These are phyloP conservation scores for Penicillium herquei DNA, from an alignment of 495 filamentous ascomycete genomes.

Conservation along the genomic window DNA sequence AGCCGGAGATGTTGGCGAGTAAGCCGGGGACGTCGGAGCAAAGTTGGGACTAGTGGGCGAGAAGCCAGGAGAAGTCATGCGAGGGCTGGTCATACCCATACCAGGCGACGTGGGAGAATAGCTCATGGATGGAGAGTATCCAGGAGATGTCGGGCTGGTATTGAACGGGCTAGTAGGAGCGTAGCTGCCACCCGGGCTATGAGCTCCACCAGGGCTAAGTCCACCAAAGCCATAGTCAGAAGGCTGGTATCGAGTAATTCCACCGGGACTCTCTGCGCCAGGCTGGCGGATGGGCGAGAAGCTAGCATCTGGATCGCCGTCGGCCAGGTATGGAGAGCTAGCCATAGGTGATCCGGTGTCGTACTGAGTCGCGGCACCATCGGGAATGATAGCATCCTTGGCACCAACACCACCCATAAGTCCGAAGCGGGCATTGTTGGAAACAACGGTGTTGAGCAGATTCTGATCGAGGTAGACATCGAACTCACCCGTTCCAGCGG, in stretches of 20 bases:
- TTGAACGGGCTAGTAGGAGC: constrained; percentile 76
- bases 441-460: constrained; percentile 92
- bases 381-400: constrained; percentile 65
- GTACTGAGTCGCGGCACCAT: constrained; percentile 92
- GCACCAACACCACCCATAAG: constrained; percentile 72
- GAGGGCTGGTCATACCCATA: constrained; percentile 57
- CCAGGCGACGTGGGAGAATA: constrained; percentile 65
- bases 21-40: constrained; percentile 73
- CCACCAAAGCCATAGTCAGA: constrained; percentile 50
- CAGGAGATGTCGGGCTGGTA: constrained; percentile 73
- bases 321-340: constrained; percentile 71
- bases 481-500: constrained; percentile 92
- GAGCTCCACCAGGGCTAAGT: constrained; percentile 59
- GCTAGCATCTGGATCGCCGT: constrained; percentile 71
- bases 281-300: constrained; percentile 89
- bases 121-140: constrained; percentile 71
- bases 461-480: constrained; percentile 89
- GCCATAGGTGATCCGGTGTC: constrained; percentile 86
- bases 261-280: constrained; percentile 71
- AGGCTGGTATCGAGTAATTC: constrained; percentile 64
- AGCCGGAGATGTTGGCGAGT: constrained; percentile 78
- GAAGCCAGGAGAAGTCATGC: constrained; percentile 52
- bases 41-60: constrained; percentile 71
- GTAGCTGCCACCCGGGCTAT: constrained; percentile 64
- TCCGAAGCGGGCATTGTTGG: constrained; percentile 78